Evolutionary conservation across 768 basidiomycete genomes (phyloP).

Genomic region (Xerocomellus amylosporus): DNA sequence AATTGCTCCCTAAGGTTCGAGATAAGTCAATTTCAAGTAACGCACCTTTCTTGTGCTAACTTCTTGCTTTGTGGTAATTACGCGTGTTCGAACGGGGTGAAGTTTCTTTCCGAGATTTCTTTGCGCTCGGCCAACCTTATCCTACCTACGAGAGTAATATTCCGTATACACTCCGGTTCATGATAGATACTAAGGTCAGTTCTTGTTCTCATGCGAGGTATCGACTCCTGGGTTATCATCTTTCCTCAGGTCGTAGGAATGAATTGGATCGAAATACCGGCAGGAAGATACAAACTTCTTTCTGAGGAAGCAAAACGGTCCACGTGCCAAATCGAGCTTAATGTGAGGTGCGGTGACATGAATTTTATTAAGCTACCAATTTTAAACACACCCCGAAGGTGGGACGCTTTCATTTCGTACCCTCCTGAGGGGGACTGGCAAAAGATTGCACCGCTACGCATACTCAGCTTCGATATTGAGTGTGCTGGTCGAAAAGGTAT

Average conservation of each 20-base stretch:
- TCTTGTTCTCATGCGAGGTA: background rate
- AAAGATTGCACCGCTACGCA: constrained; percentile 86
- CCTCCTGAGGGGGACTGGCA: constrained; percentile 91
- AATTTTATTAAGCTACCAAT: background rate
- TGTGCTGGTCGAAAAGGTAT: constrained; percentile 97
- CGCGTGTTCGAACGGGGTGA: constrained; percentile 74
- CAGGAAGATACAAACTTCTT: constrained; percentile 74
- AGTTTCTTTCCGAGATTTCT: constrained; percentile 62
- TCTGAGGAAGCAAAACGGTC: constrained; percentile 60
- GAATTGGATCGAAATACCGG: constrained; percentile 97
- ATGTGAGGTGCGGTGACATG: constrained; percentile 52
- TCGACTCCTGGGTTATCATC: background rate
- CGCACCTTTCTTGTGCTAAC: constrained; percentile 10
- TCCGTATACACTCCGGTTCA: constrained; percentile 86
- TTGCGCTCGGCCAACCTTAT: constrained; percentile 43
- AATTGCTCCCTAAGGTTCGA: constrained; percentile 81
- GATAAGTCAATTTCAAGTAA: constrained; percentile 57
- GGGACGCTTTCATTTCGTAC: constrained; percentile 84
- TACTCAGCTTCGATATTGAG: constrained; percentile 98
- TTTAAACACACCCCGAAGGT: constrained; percentile 44
- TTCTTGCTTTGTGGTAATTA: constrained; percentile 31
- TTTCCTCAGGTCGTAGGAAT: constrained; percentile 81
- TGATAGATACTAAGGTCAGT: constrained; percentile 92
- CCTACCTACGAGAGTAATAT: constrained; percentile 94
- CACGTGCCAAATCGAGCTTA: constrained; percentile 86